Percentiles rank a stretch among this genome's conserved stretches.
These are phyloP conservation scores for Camelina neglecta DNA, from an alignment of 345 rosid species.

Conservation along the genomic window DNA sequence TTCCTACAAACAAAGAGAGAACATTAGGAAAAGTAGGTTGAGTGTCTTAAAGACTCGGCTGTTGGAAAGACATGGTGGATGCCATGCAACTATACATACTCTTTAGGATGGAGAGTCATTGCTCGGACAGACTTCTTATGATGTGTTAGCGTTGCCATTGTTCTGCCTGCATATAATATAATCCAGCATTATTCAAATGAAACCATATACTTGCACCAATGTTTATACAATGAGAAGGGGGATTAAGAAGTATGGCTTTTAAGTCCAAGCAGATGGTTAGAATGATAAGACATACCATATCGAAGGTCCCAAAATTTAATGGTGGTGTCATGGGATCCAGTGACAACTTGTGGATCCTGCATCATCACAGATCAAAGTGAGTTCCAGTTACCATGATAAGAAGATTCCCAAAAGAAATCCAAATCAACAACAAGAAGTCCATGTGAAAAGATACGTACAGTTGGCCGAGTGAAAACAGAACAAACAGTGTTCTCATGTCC, in stretches of 20 bases:
- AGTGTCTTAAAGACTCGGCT: neutral
- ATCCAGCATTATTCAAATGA: constrained; percentile 10
- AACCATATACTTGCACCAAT: constrained; percentile 18
- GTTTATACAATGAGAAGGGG: neutral
- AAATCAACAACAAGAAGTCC: constrained; percentile 1
- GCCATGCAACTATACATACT: constrained; percentile 53
- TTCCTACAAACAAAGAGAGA: constrained; percentile 54
- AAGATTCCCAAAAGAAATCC: neutral
- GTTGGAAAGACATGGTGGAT: constrained; percentile 13
- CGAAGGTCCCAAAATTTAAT: constrained; percentile 98
- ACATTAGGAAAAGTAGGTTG: constrained; percentile 9
- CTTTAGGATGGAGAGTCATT: constrained; percentile 90
- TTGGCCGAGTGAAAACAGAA: constrained; percentile 92
- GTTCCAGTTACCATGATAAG: neutral
- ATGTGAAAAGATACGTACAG: constrained; percentile 51
- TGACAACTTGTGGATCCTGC: constrained; percentile 99
- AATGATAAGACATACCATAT: constrained; percentile 61
- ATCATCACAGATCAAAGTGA: constrained; percentile 39
- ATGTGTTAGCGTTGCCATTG: constrained; percentile 92
- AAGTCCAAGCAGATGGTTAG: neutral
- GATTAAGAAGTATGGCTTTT: neutral
- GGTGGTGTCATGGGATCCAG: constrained; percentile 97
- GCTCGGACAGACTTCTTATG: constrained; percentile 99
- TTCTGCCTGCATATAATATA: constrained; percentile 66
- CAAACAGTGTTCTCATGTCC: constrained; percentile 98